phyloP scores from a whole-genome alignment of 192 early-diverging fungal species.

The Coemansia sp. region DNA sequence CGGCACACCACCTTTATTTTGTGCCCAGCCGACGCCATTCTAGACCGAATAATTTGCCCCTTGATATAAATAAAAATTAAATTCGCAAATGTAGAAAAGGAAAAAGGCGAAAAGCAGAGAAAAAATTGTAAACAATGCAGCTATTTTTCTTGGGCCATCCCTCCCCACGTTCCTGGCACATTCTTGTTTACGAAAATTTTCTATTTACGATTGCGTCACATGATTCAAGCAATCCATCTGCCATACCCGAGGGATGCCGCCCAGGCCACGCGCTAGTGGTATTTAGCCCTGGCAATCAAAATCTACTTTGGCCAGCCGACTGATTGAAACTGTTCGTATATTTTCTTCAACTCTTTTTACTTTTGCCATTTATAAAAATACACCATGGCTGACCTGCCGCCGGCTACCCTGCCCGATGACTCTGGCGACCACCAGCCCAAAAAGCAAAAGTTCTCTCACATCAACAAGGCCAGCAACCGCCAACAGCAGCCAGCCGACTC shows the following conservation, averaged over 20 bases:
- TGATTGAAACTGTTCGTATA: too few species aligned
- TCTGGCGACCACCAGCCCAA: not conserved
- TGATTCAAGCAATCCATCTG: too few species aligned
- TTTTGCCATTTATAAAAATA: too few species aligned
- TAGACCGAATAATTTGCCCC: not conserved
- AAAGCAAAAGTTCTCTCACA: slow-evolving; percentile 9
- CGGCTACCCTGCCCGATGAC: not conserved
- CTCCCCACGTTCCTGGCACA: not conserved
- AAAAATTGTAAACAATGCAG: not conserved
- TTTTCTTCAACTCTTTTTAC: too few species aligned
- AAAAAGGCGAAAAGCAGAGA: not conserved
- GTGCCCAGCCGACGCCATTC: slow-evolving; percentile 22
- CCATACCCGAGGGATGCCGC: too few species aligned
- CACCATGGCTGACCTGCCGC: too few species aligned
- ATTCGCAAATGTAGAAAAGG: not conserved
- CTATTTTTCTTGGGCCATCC: not conserved
- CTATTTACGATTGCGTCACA: not conserved
- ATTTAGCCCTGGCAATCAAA: too few species aligned
- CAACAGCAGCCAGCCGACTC: not conserved
- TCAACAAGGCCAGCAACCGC: too few species aligned
- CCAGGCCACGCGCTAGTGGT: too few species aligned
- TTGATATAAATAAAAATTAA: not conserved
- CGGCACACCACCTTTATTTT: slow-evolving; percentile 60
- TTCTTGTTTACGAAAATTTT: not conserved
- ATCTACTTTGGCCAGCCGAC: too few species aligned